Base-by-base conservation (phyloP, 2,329 filamentous ascomycete genomes). In the Pseudonectria foliicola region DNA sequence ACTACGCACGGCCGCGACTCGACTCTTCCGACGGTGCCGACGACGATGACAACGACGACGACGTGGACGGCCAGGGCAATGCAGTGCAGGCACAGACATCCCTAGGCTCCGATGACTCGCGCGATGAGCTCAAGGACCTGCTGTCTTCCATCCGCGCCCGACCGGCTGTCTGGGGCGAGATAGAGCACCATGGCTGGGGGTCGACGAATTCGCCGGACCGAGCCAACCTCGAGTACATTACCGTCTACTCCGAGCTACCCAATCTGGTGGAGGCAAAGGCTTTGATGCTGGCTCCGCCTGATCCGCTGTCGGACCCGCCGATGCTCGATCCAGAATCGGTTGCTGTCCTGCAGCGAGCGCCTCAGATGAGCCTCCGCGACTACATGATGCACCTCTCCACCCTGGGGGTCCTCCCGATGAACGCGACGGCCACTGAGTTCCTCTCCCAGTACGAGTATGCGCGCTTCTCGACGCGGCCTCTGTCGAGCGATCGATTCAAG, bases 241-340 rank as follows among this genome's bases (percentile, higher is more conserved):
- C 79, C 2, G 86, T 98, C 15, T 70, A 95, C 13, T 71, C 75
- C 25, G 90, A 96, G 60, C 70, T 98, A 15, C 86, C 89, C 2
- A 82, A 93, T 54, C 71, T 96, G 18, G 85, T 96, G 43, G 90
- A 96, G 64, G 90, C 86, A 8, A 90, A 90, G 58, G 90, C 88
- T 1, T 77, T 95, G n/a, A 88, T 85, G 0, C 73, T 95, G 25
- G 86, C 84, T 1, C 86, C 81, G 21, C 66, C 69, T 1, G 68
- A 63, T 44, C 64, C 57, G 25, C 59, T 52, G 24, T 65, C 53
- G 13, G 59, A 60, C 3, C 60, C 63, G 7, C 64, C 62, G 12
- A 53, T 70, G 14, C 73, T 84, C 2, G 81, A 89, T 48, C 67
- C 75, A 10, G 73, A 80, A 23, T 77, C 85, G 2, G 75, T 89